These are phyloP conservation scores for Russula lepida DNA, from an alignment of 768 basidiomycete species.

Conservation along the genomic window DNA sequence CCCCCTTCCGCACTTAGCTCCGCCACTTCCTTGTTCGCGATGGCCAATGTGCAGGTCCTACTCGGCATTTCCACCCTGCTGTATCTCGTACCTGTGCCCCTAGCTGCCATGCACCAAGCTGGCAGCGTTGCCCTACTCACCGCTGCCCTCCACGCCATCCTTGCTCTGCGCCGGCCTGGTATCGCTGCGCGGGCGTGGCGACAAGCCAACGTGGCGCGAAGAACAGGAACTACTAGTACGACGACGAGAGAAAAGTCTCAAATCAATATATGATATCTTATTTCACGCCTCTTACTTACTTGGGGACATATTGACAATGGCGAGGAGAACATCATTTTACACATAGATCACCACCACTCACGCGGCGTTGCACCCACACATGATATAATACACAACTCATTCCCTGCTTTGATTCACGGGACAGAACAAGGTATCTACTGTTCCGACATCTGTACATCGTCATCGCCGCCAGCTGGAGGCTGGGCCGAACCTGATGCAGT, in stretches of 20 bases:
- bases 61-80: conserved; percentile 75
- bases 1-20: conserved; percentile 54
- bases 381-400: not conserved
- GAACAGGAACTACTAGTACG: not conserved
- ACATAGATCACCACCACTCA: conserved; percentile 4
- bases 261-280: not conserved
- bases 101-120: conserved; percentile 92
- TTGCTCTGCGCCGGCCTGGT: conserved; percentile 64
- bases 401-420: not conserved
- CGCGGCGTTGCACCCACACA: no score
- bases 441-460: conserved; percentile 84
- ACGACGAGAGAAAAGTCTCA: not conserved
- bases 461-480: conserved; percentile 40
- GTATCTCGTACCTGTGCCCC: conserved; percentile 85
- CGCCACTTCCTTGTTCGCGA: conserved; percentile 54
- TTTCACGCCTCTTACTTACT: not conserved
- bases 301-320: not conserved
- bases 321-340: not conserved
- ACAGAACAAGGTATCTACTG: conserved; percentile 27
- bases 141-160: conserved; percentile 67
- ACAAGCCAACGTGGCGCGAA: conserved; percentile 24
- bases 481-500: conserved; percentile 33
- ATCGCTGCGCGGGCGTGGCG: conserved; percentile 57
- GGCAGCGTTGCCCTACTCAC: conserved; percentile 87
- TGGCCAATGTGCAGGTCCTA: conserved; percentile 78